phyloP scores from a whole-genome alignment of 2,329 filamentous ascomycete genomes.

The Penicillium crustosum region DNA sequence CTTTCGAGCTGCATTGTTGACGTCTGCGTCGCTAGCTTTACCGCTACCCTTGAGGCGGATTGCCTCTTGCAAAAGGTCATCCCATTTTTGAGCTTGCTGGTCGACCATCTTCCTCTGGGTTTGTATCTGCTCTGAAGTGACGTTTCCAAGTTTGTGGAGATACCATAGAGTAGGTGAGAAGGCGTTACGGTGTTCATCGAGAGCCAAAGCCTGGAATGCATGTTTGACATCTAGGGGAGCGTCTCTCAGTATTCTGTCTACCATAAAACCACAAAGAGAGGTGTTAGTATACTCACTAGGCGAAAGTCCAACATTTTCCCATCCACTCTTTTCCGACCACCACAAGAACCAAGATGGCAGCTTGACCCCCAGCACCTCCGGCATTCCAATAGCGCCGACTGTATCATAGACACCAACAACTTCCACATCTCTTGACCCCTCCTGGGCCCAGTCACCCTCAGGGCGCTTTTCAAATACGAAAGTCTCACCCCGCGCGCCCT shows the following conservation, averaged over 20 bases:
- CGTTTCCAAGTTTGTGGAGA: constrained; percentile 33
- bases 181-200: constrained; percentile 43
- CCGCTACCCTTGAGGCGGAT: constrained; percentile 15
- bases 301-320: constrained; percentile 22
- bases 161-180: constrained; percentile 57
- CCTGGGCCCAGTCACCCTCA: constrained; percentile 14
- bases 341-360: constrained; percentile 5
- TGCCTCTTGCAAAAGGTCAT: constrained; percentile 6
- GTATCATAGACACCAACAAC: constrained; percentile 39
- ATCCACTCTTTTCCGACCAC: constrained; percentile 1
- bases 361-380: constrained; percentile 24
- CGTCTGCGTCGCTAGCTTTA: constrained; percentile 13
- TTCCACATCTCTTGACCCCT: constrained; percentile 22
- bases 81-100: constrained; percentile 7
- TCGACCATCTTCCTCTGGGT: constrained; percentile 5
- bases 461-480: constrained; percentile 16
- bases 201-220: constrained; percentile 42
- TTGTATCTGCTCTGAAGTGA: constrained; percentile 11
- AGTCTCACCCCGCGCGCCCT: constrained; percentile 13
- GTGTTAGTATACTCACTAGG: constrained; percentile 13
- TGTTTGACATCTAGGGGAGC: constrained; percentile 30
- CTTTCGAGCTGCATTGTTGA: constrained; percentile 14
- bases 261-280: not conserved
- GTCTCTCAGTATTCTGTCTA: not conserved
- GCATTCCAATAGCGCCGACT: constrained; percentile 35